A percentile compares a stretch with the other conserved stretches of the same genome.
Conservation (phyloP, 2,329 filamentous ascomycete species). For the Arthrobotrys conoides region DNA sequence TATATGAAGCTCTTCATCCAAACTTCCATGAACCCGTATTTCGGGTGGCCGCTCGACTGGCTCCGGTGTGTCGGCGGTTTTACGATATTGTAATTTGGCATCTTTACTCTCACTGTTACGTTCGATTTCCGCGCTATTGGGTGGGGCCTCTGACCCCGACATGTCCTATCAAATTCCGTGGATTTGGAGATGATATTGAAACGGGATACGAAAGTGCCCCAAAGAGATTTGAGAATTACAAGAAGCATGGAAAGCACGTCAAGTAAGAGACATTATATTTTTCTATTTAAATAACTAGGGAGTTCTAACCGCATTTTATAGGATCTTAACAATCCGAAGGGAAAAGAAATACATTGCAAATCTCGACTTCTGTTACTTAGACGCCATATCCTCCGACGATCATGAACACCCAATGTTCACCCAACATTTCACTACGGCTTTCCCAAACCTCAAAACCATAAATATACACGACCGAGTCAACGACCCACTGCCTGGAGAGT, state of each 20-base stretch:
- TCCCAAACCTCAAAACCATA: constrained; percentile 23
- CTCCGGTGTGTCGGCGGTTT: constrained; percentile 21
- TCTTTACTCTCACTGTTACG: constrained; percentile 22
- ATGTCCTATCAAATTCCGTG: not conserved
- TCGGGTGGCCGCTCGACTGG: not conserved
- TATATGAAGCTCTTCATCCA: not conserved
- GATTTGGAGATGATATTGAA: not conserved
- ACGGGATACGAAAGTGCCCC: not conserved
- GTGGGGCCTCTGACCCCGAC: too few species aligned
- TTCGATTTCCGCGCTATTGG: not conserved
- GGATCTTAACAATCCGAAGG: not conserved
- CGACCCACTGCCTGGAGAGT: not conserved
- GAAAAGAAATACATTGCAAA: not conserved
- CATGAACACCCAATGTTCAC: not conserved
- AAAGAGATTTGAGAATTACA: constrained; percentile 5
- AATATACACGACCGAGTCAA: not conserved
- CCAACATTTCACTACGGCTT: constrained; percentile 1
- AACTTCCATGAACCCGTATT: not conserved
- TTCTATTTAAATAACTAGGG: not conserved
- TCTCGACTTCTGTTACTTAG: not conserved
- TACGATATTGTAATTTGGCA: not conserved
- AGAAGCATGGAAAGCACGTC: not conserved
- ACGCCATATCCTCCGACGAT: not conserved
- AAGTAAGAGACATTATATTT: not conserved
- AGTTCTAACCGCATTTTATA: not conserved